These are phyloP conservation scores for Hericium erinaceus DNA, from an alignment of 768 basidiomycete species.

Conservation along the genomic window DNA sequence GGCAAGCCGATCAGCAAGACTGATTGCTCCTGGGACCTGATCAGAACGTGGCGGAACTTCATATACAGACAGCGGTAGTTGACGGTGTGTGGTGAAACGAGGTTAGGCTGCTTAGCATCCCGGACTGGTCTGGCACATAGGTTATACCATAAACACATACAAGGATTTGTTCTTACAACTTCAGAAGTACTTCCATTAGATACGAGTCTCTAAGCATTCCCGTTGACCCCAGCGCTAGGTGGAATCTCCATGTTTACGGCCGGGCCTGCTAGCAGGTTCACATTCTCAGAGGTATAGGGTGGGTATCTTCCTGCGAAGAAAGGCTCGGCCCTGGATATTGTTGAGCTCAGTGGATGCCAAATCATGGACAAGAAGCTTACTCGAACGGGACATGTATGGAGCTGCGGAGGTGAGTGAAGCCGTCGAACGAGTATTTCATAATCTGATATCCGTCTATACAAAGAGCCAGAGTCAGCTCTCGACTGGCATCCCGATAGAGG, in stretches of 20 bases:
- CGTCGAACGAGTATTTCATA: slow-evolving; percentile 22
- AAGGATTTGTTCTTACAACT: no score
- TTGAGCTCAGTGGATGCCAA: neutral
- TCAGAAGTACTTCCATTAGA: no score
- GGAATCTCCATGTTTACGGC: neutral
- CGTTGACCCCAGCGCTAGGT: neutral
- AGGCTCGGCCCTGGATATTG: neutral
- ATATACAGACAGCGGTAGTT: no score
- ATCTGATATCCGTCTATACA: slow-evolving; percentile 18
- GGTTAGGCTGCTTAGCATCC: no score
- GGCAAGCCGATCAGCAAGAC: no score
- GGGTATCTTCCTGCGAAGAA: neutral
- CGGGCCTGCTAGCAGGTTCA: neutral
- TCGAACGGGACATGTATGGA: slow-evolving; percentile 49
- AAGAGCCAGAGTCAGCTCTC: neutral
- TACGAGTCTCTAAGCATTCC: neutral
- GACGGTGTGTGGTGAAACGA: no score
- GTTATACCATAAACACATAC: no score
- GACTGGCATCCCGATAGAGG: no score
- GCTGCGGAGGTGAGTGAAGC: slow-evolving; percentile 41
- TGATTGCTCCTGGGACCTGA: no score
- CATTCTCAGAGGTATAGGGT: neutral
- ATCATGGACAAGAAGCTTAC: slow-evolving; percentile 24
- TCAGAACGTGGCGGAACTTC: no score
- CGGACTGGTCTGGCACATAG: no score